Conservation (phyloP, 441 rosid species). For the Pelargonium cotyledonis region DNA sequence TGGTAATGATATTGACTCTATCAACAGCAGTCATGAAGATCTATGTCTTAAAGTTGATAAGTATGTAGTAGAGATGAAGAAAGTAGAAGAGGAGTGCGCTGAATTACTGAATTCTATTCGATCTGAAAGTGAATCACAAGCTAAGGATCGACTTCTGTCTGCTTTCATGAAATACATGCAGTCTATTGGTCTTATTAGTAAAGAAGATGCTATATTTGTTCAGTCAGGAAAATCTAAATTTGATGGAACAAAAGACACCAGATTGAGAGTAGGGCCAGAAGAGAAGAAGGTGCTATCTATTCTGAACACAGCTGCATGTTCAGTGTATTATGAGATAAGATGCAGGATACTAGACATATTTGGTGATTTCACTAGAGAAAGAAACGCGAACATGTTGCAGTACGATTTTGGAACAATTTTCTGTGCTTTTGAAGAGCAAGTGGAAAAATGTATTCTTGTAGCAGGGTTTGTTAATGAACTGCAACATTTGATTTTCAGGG, state of each 20-base stretch:
- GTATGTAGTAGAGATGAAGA: slow-evolving; percentile 60
- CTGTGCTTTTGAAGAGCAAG: slow-evolving; percentile 69
- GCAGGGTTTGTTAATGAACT: slow-evolving; percentile 61
- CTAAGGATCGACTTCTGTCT: slow-evolving; percentile 73
- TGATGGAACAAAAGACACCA: slow-evolving; percentile 36
- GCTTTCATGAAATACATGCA: slow-evolving; percentile 72
- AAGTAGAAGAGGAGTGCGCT: slow-evolving; percentile 59
- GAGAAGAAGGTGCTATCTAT: slow-evolving; percentile 59
- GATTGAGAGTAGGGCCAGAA: slow-evolving; percentile 35
- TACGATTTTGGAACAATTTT: slow-evolving; percentile 44
- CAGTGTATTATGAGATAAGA: slow-evolving; percentile 62
- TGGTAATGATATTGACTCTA: slow-evolving; percentile 53
- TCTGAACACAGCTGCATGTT: slow-evolving; percentile 52
- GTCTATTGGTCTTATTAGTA: slow-evolving; percentile 51
- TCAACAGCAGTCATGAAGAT: slow-evolving; percentile 49
- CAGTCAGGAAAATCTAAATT: slow-evolving; percentile 33
- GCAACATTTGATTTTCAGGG: slow-evolving; percentile 41
- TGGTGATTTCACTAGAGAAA: slow-evolving; percentile 37
- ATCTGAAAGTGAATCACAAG: slow-evolving; percentile 64
- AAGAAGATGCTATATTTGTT: slow-evolving; percentile 39
- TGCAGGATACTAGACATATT: slow-evolving; percentile 44
- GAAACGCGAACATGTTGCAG: slow-evolving; percentile 29
- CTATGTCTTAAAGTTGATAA: slow-evolving; percentile 61
- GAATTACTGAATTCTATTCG: slow-evolving; percentile 66
- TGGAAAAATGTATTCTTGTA: slow-evolving; percentile 71